phyloP scores from a whole-genome alignment of 345 rosid genomes.

The Erucastrum elatum region DNA sequence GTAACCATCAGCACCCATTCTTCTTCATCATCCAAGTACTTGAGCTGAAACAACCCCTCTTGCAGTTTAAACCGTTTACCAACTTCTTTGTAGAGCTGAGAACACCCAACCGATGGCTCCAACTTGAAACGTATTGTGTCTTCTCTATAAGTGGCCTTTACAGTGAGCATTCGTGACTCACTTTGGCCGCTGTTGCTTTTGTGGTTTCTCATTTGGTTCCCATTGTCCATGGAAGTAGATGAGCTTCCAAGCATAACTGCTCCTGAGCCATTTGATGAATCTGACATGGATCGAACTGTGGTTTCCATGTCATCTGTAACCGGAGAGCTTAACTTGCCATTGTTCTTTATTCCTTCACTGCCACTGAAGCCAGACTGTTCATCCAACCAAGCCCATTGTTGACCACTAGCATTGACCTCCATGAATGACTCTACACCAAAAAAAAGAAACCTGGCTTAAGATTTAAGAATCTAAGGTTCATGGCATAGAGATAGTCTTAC shows the following conservation, averaged over 20 bases:
- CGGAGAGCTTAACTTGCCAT: constrained; percentile 41
- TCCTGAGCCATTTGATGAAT: constrained; percentile 67
- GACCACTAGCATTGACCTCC: constrained; percentile 46
- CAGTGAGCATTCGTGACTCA: constrained; percentile 49
- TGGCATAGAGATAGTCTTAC: constrained; percentile 23
- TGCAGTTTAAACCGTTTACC: constrained; percentile 76
- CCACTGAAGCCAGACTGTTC: constrained; percentile 31
- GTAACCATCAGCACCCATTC: constrained; percentile 86
- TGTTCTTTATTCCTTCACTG: too few species aligned
- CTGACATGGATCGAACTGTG: constrained; percentile 51
- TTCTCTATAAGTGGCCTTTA: constrained; percentile 79
- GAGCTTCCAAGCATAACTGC: constrained; percentile 51
- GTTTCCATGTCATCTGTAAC: constrained; percentile 47
- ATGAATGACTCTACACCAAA: constrained; percentile 39
- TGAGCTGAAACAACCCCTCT: constrained; percentile 73
- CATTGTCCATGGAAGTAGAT: constrained; percentile 60
- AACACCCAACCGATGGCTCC: constrained; percentile 63
- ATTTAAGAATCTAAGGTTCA: background rate
- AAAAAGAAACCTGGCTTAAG: background rate
- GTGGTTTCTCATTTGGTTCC: constrained; percentile 43
- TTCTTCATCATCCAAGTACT: constrained; percentile 91
- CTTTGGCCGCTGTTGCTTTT: constrained; percentile 50
- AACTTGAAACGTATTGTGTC: constrained; percentile 83
- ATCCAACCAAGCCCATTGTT: constrained; percentile 41
- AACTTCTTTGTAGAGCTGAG: constrained; percentile 79